Evolutionary conservation across 2,329 filamentous ascomycete genomes (phyloP), one percentile per base, ranked within the genome.

Genomic region (Botrytis squamosa): DNA sequence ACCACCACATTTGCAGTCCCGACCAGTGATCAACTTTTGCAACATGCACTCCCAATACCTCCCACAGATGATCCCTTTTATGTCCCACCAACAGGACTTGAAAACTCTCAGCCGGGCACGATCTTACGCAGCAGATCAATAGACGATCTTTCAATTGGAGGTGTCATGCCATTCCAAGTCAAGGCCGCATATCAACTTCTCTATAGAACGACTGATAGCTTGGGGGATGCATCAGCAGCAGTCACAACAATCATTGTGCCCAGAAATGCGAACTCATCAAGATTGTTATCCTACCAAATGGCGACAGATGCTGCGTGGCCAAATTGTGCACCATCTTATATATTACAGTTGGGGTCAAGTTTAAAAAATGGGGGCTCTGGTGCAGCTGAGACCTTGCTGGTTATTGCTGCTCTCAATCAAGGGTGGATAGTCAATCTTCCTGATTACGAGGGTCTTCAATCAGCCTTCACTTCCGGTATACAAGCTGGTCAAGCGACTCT

Each of bases 201-300:
- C 3, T 85, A 84, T 74, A 80, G 82, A 14, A 83, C 84, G 18
- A 83, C 80, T 2, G 81, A 85, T 75, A 81, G 78, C 52, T 77
- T 79, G 20, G 79, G 80, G 33, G 78, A 82, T 2, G 80, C 84
- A 7, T 81, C 82, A 3, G 81, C 80, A 3, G 81, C 84, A 0
- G 81, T 84, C 0, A 79, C 83, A 1, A 85, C 84, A 0, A 78
- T 85, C 1, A 74, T 85, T 12, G 72, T 84, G 6, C 83, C 83
- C 6, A 75, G 46, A 3, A 64, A 33, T 44, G 63, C 44, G 14
- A 59, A 36, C 60, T 38, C 29, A 69, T 59, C 14, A 72, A 42
- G 36, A 8, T 22, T 86, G 0, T 75, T 86, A 2, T 86, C 84
- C 0, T 85, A 84, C 73, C 83, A 85, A 73, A 78, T 83, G 8